Base-by-base conservation (phyloP, 345 rosid genomes). In the Citrus mangshanensis region DNA sequence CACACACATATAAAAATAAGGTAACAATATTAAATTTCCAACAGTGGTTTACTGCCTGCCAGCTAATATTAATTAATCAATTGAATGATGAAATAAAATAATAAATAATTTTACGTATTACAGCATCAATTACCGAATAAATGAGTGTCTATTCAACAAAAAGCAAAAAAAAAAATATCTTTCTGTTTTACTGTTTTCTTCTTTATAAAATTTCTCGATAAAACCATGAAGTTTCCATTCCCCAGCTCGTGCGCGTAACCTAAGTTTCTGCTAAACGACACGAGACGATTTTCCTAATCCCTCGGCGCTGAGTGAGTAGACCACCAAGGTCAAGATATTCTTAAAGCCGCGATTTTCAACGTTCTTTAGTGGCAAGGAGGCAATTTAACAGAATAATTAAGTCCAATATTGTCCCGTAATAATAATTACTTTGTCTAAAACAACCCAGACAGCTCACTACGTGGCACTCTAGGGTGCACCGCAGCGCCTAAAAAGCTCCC, bases 381-480 rank as follows among this genome's bases (percentile, higher is more conserved):
- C 24, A 76, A 85, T 64, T 75, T 22, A 40, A 4, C 3, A 4
- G 16, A 13, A 73, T 51, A 69, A 73, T 72, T 77, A 70, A 70
- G 77, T 24, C 77, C 75, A 72, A 6, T 51, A 27, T 16, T 54
- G 38, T 54, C 55, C 72, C 14, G 62, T 70, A 82, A 78, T 38
- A 80, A 54, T 77, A 65, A 81, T 84, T 86, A 85, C 77, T 81
- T 46, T 82, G 78, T 38, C 79, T 77, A 74, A 75, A 18, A 65
- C 78, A 72, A 76, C 38, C 14, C 66, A 60, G 81, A 70, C 79
- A 63, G 14, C 65, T 1, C 32, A 78, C 51, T 86, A 93, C 98
- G 97, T 94, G 98, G 93, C 98, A 91, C 82, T 83, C 84, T 88
- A 89, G 95, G 98, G 95, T 86, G 90, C 91, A 79, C 74, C 86